phyloP scores from a whole-genome alignment of 2,329 filamentous ascomycete species.

The Lasiodiplodia theobromae region DNA sequence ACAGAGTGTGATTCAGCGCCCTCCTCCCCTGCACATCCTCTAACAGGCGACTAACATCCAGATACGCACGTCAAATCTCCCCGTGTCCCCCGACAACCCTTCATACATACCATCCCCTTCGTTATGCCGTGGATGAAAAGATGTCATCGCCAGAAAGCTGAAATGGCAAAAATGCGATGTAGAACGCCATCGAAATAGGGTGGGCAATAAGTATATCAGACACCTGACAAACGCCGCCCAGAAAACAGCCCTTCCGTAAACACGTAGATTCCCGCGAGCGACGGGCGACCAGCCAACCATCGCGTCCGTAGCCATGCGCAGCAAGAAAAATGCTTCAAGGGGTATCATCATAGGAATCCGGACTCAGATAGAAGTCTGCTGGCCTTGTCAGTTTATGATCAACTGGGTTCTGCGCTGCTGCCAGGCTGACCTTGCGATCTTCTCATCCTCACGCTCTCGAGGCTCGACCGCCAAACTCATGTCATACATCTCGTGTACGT shows the following conservation, averaged over 20 bases:
- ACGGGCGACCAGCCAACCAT: conserved; percentile 22
- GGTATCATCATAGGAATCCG: conserved; percentile 60
- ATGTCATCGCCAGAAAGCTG: conserved; percentile 22
- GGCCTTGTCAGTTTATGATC: conserved; percentile 34
- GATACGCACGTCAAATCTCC: background rate
- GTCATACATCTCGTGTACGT: conserved; percentile 99
- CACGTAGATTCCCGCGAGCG: conserved; percentile 26
- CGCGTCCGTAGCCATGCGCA: conserved; percentile 16
- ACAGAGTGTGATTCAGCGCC: conserved; percentile 4
- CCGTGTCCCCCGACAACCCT: background rate
- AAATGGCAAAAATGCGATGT: conserved; percentile 23
- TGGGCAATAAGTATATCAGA: conserved; percentile 23
- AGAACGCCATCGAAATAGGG: conserved; percentile 24
- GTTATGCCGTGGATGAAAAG: conserved; percentile 27
- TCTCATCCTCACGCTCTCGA: conserved; percentile 96
- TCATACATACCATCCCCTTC: conserved; percentile 25
- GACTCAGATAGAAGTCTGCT: conserved; percentile 61
- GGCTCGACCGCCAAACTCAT: conserved; percentile 93
- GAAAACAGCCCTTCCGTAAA: conserved; percentile 27
- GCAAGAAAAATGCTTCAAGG: conserved; percentile 40
- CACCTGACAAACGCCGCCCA: conserved; percentile 24
- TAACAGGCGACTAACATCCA: conserved; percentile 12
- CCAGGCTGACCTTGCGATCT: conserved; percentile 84
- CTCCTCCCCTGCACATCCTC: background rate
- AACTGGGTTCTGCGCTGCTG: conserved; percentile 16